These are phyloP conservation scores for Xylaria sp. DNA, from an alignment of 2,329 filamentous ascomycete species.

Conservation along the genomic window DNA sequence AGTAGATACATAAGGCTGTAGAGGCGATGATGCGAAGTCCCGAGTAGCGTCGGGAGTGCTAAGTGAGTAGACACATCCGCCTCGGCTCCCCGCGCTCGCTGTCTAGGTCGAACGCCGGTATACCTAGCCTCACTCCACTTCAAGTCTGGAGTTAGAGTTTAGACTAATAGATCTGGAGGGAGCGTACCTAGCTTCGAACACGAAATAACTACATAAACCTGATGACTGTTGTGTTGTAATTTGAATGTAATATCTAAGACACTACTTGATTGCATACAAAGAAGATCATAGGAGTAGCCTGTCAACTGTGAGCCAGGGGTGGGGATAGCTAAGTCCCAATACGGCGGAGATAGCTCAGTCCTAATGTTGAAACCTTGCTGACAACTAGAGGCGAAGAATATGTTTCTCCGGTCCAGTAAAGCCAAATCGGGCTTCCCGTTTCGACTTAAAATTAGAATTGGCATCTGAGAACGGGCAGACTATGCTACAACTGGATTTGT, in stretches of 20 bases:
- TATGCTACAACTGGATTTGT: not conserved
- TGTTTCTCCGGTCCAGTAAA: not conserved
- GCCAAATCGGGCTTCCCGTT: constrained; percentile 8
- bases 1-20: no score
- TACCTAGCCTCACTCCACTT: not conserved
- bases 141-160: not conserved
- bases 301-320: no score
- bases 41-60: not conserved
- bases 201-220: not conserved
- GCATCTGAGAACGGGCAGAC: not conserved
- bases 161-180: no score
- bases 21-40: not conserved
- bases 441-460: not conserved
- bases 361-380: not conserved
- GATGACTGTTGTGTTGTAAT: not conserved
- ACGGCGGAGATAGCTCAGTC: constrained; percentile 1
- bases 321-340: not conserved
- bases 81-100: not conserved
- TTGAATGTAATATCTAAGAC: not conserved
- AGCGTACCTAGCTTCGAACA: not conserved
- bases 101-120: not conserved
- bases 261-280: not conserved
- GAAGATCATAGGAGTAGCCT: not conserved
- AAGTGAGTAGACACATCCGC: not conserved
- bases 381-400: not conserved